These are phyloP conservation scores for Colletotrichum salicis DNA, from an alignment of 2,329 filamentous ascomycete species.

Conservation along the genomic window DNA sequence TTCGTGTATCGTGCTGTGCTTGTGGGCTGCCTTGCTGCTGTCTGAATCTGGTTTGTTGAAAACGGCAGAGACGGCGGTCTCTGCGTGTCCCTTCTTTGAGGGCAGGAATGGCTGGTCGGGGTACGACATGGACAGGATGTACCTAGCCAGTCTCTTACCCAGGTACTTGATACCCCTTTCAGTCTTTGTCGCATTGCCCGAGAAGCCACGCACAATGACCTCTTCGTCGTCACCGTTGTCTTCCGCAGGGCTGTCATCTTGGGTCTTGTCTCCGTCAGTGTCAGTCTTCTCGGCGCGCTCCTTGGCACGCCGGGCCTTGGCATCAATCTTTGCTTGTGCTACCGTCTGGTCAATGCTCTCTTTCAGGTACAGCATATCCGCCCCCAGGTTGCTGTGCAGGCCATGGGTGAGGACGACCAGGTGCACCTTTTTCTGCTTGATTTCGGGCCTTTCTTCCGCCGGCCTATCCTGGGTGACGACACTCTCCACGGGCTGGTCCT, in stretches of 20 bases:
- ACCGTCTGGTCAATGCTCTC: conserved; percentile 93
- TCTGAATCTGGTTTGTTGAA: conserved; percentile 54
- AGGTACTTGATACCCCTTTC: conserved; percentile 97
- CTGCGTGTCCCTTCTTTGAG: conserved; percentile 60
- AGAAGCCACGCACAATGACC: conserved; percentile 89
- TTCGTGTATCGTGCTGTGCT: conserved; percentile 69
- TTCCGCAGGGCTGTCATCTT: conserved; percentile 28
- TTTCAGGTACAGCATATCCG: conserved; percentile 97
- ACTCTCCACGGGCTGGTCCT: conserved; percentile 47
- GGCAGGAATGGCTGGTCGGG: conserved; percentile 92
- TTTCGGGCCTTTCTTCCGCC: conserved; percentile 44
- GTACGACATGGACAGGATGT: conserved; percentile 88
- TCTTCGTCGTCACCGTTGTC: conserved; percentile 72
- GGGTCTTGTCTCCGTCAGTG: conserved; percentile 13
- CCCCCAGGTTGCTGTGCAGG: conserved; percentile 92
- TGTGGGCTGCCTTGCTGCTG: conserved; percentile 59
- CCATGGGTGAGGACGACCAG: conserved; percentile 94
- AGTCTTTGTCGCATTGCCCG: conserved; percentile 88
- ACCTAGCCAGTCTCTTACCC: conserved; percentile 92
- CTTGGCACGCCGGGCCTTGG: conserved; percentile 67
- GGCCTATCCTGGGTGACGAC: conserved; percentile 42
- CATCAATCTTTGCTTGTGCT: conserved; percentile 77
- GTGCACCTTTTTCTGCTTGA: conserved; percentile 82
- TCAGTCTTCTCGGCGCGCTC: conserved; percentile 51
- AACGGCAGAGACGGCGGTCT: conserved; percentile 43